Conservation (phyloP, 106 monocot genomes). For the Dioscorea alata region DNA sequence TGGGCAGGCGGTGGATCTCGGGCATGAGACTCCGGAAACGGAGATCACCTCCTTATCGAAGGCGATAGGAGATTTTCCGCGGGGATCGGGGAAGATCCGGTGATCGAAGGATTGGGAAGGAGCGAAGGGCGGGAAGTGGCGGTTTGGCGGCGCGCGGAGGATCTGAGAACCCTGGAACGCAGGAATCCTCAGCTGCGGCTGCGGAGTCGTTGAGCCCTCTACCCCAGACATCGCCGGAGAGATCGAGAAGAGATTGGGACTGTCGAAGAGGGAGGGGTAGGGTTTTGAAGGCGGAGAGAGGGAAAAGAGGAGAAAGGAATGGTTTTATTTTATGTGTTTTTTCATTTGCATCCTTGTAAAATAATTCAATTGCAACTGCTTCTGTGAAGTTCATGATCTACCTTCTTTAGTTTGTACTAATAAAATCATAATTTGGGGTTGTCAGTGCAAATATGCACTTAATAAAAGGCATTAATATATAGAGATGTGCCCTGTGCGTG, state of each 20-base stretch:
- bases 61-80: not conserved
- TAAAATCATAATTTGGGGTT: too few species aligned
- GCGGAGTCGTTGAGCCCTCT: constrained; percentile 13
- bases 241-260: not conserved
- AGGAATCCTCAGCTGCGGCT: constrained; percentile 2
- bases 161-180: constrained; percentile 6
- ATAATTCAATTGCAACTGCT: too few species aligned
- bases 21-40: not conserved
- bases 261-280: constrained; percentile 16
- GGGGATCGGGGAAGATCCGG: not conserved
- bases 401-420: too few species aligned
- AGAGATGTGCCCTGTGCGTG: too few species aligned
- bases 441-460: too few species aligned
- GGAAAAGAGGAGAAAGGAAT: constrained; percentile 1
- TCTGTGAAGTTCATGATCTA: too few species aligned
- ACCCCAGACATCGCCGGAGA: constrained; percentile 17
- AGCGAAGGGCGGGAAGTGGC: constrained; percentile 17
- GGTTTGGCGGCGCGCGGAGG: constrained; percentile 17
- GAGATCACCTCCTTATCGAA: not conserved
- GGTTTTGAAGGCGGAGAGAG: constrained; percentile 34
- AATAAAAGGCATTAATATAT: too few species aligned
- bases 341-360: too few species aligned
- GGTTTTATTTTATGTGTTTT: too few species aligned
- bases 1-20: not conserved
- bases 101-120: not conserved